phyloP scores from a whole-genome alignment of 1,139 yeast genomes.

The Sugiyamaella grinbergsii region DNA sequence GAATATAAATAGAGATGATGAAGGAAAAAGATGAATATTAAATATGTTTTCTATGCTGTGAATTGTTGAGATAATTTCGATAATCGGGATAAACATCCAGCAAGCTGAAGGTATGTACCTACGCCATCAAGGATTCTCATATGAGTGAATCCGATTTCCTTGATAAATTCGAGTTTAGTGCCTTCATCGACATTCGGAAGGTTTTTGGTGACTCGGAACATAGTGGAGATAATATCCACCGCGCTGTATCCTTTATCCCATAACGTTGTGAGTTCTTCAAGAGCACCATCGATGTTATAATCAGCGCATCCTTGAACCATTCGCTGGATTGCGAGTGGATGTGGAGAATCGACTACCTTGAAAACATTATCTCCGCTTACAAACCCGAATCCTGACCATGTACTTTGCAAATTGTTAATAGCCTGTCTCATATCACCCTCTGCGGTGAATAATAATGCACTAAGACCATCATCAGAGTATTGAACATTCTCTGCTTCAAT shows the following conservation, averaged over 20 bases:
- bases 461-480: constrained; percentile 86
- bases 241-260: constrained; percentile 95
- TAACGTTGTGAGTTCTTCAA: constrained; percentile 64
- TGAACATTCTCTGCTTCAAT: constrained; percentile 70
- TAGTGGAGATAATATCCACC: constrained; percentile 86
- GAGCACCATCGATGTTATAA: constrained; percentile 63
- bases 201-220: constrained; percentile 83
- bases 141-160: constrained; percentile 86
- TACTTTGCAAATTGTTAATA: constrained; percentile 86
- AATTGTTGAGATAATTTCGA: constrained; percentile 26
- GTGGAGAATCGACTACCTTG: constrained; percentile 95
- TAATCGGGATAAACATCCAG: constrained; percentile 77
- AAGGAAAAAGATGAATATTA: background rate
- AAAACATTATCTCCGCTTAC: constrained; percentile 91
- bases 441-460: constrained; percentile 92
- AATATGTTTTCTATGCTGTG: constrained; percentile 3
- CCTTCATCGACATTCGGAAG: constrained; percentile 68
- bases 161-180: constrained; percentile 70
- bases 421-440: constrained; percentile 99
- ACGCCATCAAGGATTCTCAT: constrained; percentile 95
- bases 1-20: no score
- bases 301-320: constrained; percentile 61
- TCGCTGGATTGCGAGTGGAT: constrained; percentile 79
- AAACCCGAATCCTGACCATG: constrained; percentile 89
- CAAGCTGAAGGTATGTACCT: constrained; percentile 77